Conservation (phyloP, 164 flowering plant genomes). For the Macadamia tetraphylla region DNA sequence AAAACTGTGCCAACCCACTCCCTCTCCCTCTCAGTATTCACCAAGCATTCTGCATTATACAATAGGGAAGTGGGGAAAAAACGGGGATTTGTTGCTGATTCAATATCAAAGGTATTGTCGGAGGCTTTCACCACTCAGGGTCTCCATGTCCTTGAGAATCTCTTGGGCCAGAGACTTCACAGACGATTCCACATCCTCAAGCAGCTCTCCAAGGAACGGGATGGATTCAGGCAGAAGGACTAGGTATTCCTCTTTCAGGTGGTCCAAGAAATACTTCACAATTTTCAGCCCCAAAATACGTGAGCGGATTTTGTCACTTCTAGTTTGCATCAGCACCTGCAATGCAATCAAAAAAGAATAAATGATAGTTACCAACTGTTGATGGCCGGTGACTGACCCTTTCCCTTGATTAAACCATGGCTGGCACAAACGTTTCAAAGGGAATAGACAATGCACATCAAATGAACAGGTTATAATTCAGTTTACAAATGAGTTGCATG, state of each 20-base stretch:
- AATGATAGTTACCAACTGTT: background rate
- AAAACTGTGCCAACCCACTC: too few species aligned
- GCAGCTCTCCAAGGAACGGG: slow-evolving; percentile 82
- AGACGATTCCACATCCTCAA: slow-evolving; percentile 71
- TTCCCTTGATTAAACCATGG: too few species aligned
- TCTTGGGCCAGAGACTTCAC: slow-evolving; percentile 84
- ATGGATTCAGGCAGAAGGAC: slow-evolving; percentile 72
- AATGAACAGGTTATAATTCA: too few species aligned
- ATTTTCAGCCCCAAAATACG: slow-evolving; percentile 69
- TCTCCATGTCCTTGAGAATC: slow-evolving; percentile 69
- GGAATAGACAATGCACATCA: too few species aligned
- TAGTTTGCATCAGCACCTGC: slow-evolving; percentile 94
- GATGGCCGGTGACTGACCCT: too few species aligned
- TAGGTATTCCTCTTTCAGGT: slow-evolving; percentile 79
- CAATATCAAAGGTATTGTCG: too few species aligned
- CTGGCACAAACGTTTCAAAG: too few species aligned
- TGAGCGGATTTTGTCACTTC: slow-evolving; percentile 68
- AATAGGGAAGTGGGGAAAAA: too few species aligned
- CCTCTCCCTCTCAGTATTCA: too few species aligned
- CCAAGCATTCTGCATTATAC: too few species aligned
- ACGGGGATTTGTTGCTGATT: too few species aligned
- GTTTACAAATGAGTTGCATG: too few species aligned
- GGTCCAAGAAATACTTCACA: slow-evolving; percentile 58
- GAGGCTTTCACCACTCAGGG: slow-evolving; percentile 76
- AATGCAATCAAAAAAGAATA: slow-evolving; percentile 5